These are phyloP conservation scores for Lyophyllum decastes DNA, from an alignment of 768 basidiomycete species.

Conservation along the genomic window DNA sequence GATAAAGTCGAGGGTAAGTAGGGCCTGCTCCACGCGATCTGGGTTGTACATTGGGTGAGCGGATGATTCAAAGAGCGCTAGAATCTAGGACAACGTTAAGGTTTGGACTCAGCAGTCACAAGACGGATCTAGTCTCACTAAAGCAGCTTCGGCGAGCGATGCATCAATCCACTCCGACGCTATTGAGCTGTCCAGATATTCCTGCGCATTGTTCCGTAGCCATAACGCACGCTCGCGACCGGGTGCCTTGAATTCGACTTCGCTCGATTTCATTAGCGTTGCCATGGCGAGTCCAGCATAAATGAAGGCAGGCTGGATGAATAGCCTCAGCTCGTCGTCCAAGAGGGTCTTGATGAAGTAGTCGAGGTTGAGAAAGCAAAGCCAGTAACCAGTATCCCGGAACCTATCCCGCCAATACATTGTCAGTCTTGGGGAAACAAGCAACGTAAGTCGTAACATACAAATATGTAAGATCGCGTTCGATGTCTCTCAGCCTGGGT, in stretches of 20 bases:
- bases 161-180: slow-evolving; percentile 56
- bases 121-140: slow-evolving; percentile 38
- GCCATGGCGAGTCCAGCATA: slow-evolving; percentile 70
- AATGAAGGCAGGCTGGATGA: slow-evolving; percentile 73
- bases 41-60: slow-evolving; percentile 67
- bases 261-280: slow-evolving; percentile 72
- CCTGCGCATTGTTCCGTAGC: slow-evolving; percentile 58
- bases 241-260: slow-evolving; percentile 51
- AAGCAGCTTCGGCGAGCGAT: slow-evolving; percentile 70
- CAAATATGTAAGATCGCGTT: slow-evolving; percentile 53
- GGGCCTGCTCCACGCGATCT: slow-evolving; percentile 51
- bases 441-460: slow-evolving; percentile 25
- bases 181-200: slow-evolving; percentile 52
- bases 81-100: slow-evolving; percentile 44
- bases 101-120: background rate
- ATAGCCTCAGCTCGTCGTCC: slow-evolving; percentile 50
- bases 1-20: slow-evolving; percentile 65
- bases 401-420: slow-evolving; percentile 43
- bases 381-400: slow-evolving; percentile 60
- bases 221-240: slow-evolving; percentile 62
- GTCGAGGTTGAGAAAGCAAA: slow-evolving; percentile 67
- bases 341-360: slow-evolving; percentile 54
- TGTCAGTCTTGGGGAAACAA: background rate
- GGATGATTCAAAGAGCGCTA: slow-evolving; percentile 78
- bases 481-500: slow-evolving; percentile 48